Evolutionary conservation across 352 stramenopile species (phyloP), one percentile per base, ranked within the genome.

Genomic region (Pythium biforme): DNA sequence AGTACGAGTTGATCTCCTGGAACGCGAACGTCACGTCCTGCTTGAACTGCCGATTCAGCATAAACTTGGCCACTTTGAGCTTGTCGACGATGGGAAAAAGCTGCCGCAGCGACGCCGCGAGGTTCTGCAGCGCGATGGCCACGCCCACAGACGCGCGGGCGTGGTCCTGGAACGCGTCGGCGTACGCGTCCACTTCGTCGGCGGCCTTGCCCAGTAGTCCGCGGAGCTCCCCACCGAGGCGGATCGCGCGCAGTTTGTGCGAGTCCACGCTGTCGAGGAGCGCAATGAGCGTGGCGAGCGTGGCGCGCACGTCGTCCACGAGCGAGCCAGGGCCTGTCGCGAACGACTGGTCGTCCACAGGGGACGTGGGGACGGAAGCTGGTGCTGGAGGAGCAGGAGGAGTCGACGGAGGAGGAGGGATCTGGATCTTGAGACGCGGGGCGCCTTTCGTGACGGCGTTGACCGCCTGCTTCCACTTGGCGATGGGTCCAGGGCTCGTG

Each of bases 1-100:
- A 93, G 62, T 92, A 90, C 60, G 84, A 88, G 49, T 89, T 92
- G 67, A 92, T 92, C 64, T 93, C 84, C 55, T 93, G 84, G 55
- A 93, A 93, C 4, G 84, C 84, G 56, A 93, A 93, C 19, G 84
- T 64, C 20, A 91, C 72, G 23, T 89, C 80, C 20, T 69, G 67
- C 69, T 93, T 93, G 34, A 92, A 90, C 14, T 80, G 85, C 59
- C 76, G 80, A 60, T 93, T 93, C 23, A 93, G 73, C 55, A 93
- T 45, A 57, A 89, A 89, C 45, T 86, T 90, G 29, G 81, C 73
- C 4, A 68, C 77, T 15, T 80, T 76, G 17, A 89, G 66, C 17
- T 80, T 73, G 58, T 77, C 72, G 17, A 86, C 62, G 51, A 90
- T 85, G 17, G 68, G 65, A 23, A 76, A 80, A 9, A 90, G 75